These are phyloP conservation scores for Neonectria hederae DNA, from an alignment of 2,329 filamentous ascomycete genomes.

Conservation along the genomic window DNA sequence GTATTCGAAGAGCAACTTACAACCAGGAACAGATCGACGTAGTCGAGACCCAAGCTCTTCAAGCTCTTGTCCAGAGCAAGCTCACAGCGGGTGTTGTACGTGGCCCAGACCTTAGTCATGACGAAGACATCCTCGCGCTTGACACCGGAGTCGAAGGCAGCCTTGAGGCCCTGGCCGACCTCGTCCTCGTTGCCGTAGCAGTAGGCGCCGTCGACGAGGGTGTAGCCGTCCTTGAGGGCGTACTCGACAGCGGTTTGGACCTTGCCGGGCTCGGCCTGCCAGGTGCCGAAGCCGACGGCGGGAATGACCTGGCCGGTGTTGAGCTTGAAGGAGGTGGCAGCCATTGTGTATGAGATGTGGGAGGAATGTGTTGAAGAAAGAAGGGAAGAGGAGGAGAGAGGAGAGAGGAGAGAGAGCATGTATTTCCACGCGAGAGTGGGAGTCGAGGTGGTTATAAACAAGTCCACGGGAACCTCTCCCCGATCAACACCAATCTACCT, in stretches of 20 bases:
- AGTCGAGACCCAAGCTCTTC: constrained; percentile 77
- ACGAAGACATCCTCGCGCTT: constrained; percentile 85
- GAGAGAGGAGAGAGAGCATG: not conserved
- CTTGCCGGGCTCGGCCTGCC: constrained; percentile 69
- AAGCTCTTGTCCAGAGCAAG: constrained; percentile 77
- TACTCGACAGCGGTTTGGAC: constrained; percentile 66
- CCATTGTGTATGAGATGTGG: constrained; percentile 51
- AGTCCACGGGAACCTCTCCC: constrained; percentile 5
- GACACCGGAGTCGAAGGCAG: constrained; percentile 74
- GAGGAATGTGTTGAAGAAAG: not conserved
- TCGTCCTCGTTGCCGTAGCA: constrained; percentile 86
- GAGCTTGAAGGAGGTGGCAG: constrained; percentile 67
- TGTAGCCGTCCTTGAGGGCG: constrained; percentile 67
- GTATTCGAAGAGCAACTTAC: constrained; percentile 44
- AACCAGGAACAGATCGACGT: constrained; percentile 83
- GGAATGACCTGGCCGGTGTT: constrained; percentile 73
- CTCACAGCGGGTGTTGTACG: constrained; percentile 76
- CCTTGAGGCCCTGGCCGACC: constrained; percentile 80
- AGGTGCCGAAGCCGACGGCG: constrained; percentile 71
- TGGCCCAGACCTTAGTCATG: constrained; percentile 87
- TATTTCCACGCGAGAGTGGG: constrained; percentile 12
- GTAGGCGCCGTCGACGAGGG: constrained; percentile 76
- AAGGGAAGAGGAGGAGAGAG: not conserved
- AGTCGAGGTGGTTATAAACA: constrained; percentile 26
- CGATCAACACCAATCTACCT: not conserved